Conservation (phyloP, 768 basidiomycete species). For the Lentinula detonsa region DNA sequence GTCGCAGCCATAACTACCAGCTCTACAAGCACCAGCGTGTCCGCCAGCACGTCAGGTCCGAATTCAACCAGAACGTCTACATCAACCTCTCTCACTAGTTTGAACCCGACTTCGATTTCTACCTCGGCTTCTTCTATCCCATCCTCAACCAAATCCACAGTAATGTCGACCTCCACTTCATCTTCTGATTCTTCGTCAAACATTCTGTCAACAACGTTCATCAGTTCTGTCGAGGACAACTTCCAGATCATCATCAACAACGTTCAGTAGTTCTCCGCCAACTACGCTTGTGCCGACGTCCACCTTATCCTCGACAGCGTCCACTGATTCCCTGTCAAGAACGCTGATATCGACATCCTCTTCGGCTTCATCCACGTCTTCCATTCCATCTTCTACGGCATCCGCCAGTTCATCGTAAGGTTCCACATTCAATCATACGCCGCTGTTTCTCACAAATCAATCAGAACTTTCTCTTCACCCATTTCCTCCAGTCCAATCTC, state of each 20-base stretch:
- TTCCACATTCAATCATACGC: neutral
- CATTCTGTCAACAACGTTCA: neutral
- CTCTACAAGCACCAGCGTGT: neutral
- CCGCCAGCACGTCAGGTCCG: neutral
- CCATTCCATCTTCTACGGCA: neutral
- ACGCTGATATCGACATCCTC: neutral
- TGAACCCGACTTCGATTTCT: neutral
- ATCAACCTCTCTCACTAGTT: neutral
- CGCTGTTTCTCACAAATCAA: neutral
- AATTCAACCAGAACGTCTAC: neutral
- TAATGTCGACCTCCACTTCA: neutral
- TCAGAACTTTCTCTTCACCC: neutral
- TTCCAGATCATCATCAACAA: too few species aligned
- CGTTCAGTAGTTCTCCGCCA: neutral
- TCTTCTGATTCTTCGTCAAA: neutral
- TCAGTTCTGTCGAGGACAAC: too few species aligned
- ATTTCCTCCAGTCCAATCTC: neutral
- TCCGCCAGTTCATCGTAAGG: neutral
- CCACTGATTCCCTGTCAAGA: neutral
- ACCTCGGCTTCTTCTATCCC: neutral
- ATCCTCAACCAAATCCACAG: neutral
- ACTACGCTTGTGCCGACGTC: neutral
- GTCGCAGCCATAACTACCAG: neutral
- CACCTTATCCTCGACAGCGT: neutral
- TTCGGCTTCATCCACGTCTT: neutral